Percentiles rank a stretch among this genome's conserved stretches.
These are phyloP conservation scores for Tolypocladium nubicola DNA, from an alignment of 2,329 filamentous ascomycete species.

Conservation along the genomic window DNA sequence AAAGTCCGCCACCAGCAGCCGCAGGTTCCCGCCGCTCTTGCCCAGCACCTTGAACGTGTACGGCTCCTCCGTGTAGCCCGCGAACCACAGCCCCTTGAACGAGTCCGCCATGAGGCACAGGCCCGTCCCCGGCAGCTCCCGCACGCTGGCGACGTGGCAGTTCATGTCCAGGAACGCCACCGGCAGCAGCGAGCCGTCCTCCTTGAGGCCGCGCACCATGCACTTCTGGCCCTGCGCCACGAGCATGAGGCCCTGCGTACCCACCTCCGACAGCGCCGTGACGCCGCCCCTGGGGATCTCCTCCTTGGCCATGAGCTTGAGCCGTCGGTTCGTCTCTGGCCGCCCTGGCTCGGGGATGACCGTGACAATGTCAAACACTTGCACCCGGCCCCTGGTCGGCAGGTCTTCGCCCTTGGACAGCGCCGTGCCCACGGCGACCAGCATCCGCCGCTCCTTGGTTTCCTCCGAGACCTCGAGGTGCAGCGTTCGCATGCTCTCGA, in stretches of 20 bases:
- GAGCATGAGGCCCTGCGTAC: conserved; percentile 78
- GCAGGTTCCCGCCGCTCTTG: conserved; percentile 69
- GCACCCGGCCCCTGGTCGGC: conserved; percentile 72
- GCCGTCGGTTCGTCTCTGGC: conserved; percentile 73
- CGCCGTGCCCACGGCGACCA: conserved; percentile 78
- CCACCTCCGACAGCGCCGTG: conserved; percentile 74
- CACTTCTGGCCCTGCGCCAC: conserved; percentile 93
- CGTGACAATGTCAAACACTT: conserved; percentile 83
- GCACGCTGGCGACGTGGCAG: conserved; percentile 79
- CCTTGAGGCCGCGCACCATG: conserved; percentile 91
- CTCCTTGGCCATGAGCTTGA: conserved; percentile 82
- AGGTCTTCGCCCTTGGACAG: conserved; percentile 85
- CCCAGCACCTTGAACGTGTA: conserved; percentile 92
- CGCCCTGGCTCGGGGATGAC: conserved; percentile 82
- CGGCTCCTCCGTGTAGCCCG: conserved; percentile 91
- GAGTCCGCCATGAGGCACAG: conserved; percentile 83
- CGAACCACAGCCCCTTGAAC: conserved; percentile 91
- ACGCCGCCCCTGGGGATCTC: conserved; percentile 87
- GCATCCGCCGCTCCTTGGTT: conserved; percentile 73
- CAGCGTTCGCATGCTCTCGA: conserved; percentile 74
- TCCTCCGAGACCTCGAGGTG: conserved; percentile 84
- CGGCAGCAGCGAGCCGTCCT: conserved; percentile 83
- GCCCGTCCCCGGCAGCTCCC: conserved; percentile 72
- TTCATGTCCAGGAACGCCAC: conserved; percentile 98
- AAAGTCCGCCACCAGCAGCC: conserved; percentile 76